Evolutionary conservation across 345 rosid species (phyloP).

Genomic region (Ricinus communis): DNA sequence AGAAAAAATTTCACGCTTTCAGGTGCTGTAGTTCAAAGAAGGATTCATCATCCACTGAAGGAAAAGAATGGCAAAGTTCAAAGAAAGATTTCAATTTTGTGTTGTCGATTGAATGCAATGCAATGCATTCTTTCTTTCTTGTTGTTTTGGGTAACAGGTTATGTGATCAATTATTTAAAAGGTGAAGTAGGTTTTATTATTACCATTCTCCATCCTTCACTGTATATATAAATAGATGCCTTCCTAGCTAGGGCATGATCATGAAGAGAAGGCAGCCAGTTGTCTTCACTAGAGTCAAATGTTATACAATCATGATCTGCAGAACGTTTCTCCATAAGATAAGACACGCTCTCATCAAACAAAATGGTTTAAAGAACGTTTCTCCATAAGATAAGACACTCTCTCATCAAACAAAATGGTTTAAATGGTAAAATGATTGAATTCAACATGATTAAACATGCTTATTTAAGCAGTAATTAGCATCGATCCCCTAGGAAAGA

Average conservation of each 20-base stretch:
- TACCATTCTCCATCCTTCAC: not conserved
- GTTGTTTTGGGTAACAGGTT: not conserved
- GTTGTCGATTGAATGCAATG: not conserved
- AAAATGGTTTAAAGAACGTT: not conserved
- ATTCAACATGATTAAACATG: slow-evolving; percentile 7
- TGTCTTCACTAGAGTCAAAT: slow-evolving; percentile 13
- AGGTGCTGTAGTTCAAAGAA: not conserved
- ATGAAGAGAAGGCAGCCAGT: slow-evolving; percentile 22
- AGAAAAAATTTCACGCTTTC: not conserved
- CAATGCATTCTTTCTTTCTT: not conserved
- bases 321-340: not conserved
- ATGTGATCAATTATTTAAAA: not conserved
- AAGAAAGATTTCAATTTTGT: not conserved
- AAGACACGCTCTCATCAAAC: not conserved
- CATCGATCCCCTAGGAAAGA: not conserved
- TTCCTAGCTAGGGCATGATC: not conserved
- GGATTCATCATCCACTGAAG: not conserved
- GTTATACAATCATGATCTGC: not conserved
- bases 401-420: too few species aligned
- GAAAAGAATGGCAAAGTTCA: not conserved
- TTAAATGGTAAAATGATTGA: slow-evolving; percentile 8
- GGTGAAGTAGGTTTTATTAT: not conserved
- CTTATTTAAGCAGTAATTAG: not conserved
- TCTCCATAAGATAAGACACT: not conserved
- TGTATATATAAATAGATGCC: not conserved